Evolutionary conservation across 768 basidiomycete species (phyloP), one percentile per base, ranked within the genome.

Genomic region (Phanerochaete sordida): DNA sequence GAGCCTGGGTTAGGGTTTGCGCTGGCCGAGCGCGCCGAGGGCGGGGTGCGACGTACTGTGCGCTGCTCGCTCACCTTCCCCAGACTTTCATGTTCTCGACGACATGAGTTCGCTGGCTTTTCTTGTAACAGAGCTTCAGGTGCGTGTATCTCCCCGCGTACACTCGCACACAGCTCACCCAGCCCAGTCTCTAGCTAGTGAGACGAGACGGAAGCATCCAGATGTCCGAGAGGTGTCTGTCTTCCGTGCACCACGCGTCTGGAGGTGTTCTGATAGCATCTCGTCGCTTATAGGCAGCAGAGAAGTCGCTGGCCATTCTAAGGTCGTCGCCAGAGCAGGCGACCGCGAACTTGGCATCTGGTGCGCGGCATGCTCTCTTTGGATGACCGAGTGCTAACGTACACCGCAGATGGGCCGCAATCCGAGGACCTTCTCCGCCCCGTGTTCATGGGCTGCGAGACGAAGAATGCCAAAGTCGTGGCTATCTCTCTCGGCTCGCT

Each of bases 361-460:
- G 91, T 91, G 66, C 56, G 82, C 76, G 37, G 11, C 37, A 8
- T 21, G 28, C 43, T 28, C 3, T 26, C 54, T 19, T 57, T 6
- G 21, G 6, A 30, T 35, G 24, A 43, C 45, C 39, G 44, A 12
- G 7, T 9, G 24, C 28, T 21, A 8, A 16, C 1, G 21, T 39
- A 16, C 35, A 19, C 5, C 2, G 11, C 64, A 91, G 88, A 91
- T 80, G 85, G 86, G 3, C 84, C 87, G 9, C 88, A 91, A 72
- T 86, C 92, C 1, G 85, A 90, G 47, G 89, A 90, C 61, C 80
- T 97, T 26, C 80, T 96, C 21, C 79, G 84, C 50, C 96, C 96
- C 0, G 86, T 98, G 1, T 93, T 95, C 68, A 92, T 96, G 86
- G 94, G 94, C 50, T 95, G 94, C 65, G 87, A 89, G 28, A 97